phyloP scores from a whole-genome alignment of 2,329 filamentous ascomycete species.

The Ophiostoma pallidulum region DNA sequence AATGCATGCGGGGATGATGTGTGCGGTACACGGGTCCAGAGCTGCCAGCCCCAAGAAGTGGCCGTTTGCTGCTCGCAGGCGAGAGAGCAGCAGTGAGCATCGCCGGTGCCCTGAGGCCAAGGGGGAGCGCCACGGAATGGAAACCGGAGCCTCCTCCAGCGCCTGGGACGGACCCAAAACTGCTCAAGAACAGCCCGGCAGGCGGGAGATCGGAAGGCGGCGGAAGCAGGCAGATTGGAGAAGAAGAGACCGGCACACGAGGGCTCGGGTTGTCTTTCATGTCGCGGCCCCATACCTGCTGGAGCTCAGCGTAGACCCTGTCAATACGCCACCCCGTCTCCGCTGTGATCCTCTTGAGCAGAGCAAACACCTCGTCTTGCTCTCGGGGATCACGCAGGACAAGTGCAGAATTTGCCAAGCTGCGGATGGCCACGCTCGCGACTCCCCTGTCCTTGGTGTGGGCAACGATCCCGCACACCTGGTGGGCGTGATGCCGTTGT shows the following conservation, averaged over 20 bases:
- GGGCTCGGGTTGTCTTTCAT: constrained; percentile 19
- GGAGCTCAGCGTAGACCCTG: constrained; percentile 63
- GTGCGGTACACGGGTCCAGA: not conserved
- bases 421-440: constrained; percentile 68
- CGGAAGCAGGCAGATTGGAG: not conserved
- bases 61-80: not conserved
- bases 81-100: not conserved
- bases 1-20: not conserved
- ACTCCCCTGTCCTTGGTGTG: constrained; percentile 76
- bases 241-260: not conserved
- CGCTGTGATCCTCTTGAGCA: constrained; percentile 64
- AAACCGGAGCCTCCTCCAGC: not conserved
- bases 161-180: not conserved
- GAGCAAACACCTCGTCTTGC: constrained; percentile 70
- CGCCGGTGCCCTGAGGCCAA: not conserved
- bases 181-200: not conserved
- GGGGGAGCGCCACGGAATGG: not conserved
- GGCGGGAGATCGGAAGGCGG: not conserved
- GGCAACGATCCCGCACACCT: constrained; percentile 82
- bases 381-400: constrained; percentile 59
- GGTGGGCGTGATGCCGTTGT: constrained; percentile 65
- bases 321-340: constrained; percentile 72
- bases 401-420: constrained; percentile 67
- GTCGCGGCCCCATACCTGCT: constrained; percentile 68
- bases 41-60: too few species aligned